A percentile compares a stretch with the other conserved stretches of the same genome.
phyloP scores from a whole-genome alignment of 2,329 filamentous ascomycete genomes.

The Fusarium sp. region DNA sequence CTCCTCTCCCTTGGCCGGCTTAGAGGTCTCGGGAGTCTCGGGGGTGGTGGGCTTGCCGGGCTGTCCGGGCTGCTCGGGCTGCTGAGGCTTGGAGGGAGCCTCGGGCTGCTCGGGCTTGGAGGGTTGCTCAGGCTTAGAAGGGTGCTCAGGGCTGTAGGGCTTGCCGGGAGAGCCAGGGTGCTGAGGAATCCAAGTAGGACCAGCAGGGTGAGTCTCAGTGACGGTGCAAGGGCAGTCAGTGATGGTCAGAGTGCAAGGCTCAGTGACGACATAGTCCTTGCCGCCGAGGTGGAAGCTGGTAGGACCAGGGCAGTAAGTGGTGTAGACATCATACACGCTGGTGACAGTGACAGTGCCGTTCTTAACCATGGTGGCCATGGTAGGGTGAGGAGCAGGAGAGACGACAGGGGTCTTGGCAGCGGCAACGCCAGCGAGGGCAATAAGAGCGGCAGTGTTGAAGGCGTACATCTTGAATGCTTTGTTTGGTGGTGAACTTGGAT shows the following conservation, averaged over 20 bases:
- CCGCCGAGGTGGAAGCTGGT: conserved; percentile 65
- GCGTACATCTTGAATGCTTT: conserved; percentile 47
- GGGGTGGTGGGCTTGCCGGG: conserved; percentile 7
- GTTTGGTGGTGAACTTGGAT: conserved; percentile 23
- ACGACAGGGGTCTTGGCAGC: conserved; percentile 36
- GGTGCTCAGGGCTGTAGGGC: background rate
- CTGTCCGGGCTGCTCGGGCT: conserved; percentile 4
- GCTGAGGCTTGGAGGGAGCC: background rate
- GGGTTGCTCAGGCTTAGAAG: background rate
- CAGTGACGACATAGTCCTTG: conserved; percentile 67
- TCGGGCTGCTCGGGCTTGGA: conserved; percentile 3
- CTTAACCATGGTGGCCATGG: conserved; percentile 23
- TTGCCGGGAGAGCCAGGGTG: background rate
- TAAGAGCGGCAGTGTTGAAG: conserved; percentile 45
- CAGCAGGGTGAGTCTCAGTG: conserved; percentile 49
- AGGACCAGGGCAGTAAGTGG: conserved; percentile 61
- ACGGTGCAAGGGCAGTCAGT: conserved; percentile 67
- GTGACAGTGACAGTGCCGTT: conserved; percentile 51
- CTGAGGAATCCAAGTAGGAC: conserved; percentile 34
- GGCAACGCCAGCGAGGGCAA: conserved; percentile 44
- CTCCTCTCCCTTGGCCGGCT: conserved; percentile 18
- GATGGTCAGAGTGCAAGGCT: conserved; percentile 68
- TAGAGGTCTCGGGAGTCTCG: conserved; percentile 1
- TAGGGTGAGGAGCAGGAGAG: conserved; percentile 21
- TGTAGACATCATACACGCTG: conserved; percentile 54